Conservation (phyloP, 2,329 filamentous ascomycete species). For the Blumeria hordei region DNA sequence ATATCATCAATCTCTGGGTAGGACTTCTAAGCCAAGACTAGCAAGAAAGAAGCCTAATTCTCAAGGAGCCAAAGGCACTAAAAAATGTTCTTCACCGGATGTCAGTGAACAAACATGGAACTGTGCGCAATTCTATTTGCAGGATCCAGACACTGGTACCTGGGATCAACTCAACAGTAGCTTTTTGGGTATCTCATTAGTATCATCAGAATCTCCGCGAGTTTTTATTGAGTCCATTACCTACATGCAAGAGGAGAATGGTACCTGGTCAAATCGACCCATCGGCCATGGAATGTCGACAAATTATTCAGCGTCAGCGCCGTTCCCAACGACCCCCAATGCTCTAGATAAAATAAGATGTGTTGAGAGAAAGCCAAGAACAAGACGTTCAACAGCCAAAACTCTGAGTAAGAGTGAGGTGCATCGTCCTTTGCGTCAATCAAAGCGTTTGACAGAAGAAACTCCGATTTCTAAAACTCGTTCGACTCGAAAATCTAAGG, state of each 20-base stretch:
- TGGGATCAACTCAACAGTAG: background rate
- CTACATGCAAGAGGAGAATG: slow-evolving; percentile 11
- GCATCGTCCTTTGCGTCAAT: slow-evolving; percentile 6
- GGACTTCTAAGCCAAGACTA: background rate
- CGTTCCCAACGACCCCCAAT: slow-evolving; percentile 8
- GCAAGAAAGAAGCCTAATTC: background rate
- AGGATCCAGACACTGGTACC: background rate
- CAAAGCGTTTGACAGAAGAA: slow-evolving; percentile 2
- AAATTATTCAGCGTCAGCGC: slow-evolving; percentile 9
- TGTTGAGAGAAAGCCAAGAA: slow-evolving; percentile 6
- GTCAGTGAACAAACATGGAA: background rate
- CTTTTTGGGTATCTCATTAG: background rate
- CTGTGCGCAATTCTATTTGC: too few relatives aligned
- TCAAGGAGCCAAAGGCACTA: background rate
- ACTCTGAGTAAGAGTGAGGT: slow-evolving; percentile 5
- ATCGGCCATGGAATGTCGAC: slow-evolving; percentile 14
- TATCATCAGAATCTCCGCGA: background rate
- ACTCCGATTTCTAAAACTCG: background rate
- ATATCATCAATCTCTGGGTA: background rate
- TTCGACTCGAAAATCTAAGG: background rate
- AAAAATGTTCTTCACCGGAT: background rate
- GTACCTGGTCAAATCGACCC: slow-evolving; percentile 12
- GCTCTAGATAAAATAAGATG: slow-evolving; percentile 6
- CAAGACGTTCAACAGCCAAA: slow-evolving; percentile 10
- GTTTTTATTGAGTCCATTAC: slow-evolving; percentile 13